Evolutionary conservation across 2,329 filamentous ascomycete species (phyloP).

Genomic region (Nannizziopsis barbatae): DNA sequence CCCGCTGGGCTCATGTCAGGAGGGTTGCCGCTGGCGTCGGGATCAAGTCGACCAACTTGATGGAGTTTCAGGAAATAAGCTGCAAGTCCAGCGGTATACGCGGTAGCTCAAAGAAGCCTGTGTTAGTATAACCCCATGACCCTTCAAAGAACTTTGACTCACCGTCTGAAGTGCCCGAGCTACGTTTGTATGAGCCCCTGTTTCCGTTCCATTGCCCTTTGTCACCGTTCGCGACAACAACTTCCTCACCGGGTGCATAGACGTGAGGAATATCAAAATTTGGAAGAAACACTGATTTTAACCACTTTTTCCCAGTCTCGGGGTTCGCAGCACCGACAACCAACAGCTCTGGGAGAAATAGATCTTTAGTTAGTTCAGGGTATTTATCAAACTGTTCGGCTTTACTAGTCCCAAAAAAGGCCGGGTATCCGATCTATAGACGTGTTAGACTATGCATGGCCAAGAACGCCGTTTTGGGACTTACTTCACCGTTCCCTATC

Average conservation of each 20-base stretch:
- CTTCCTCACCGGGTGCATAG: neutral
- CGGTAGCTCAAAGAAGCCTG: conserved; percentile 5
- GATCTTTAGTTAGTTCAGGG: neutral
- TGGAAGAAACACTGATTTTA: neutral
- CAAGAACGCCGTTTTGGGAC: neutral
- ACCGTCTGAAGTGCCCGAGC: conserved; percentile 8
- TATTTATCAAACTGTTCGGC: neutral
- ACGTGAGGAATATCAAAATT: conserved; percentile 7
- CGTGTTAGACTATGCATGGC: neutral
- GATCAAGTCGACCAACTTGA: conserved; percentile 8
- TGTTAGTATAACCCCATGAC: conserved; percentile 1
- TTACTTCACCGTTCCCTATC: conserved; percentile 6
- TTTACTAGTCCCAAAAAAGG: conserved; percentile 1
- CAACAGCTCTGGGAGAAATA: conserved; percentile 9
- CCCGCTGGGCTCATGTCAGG: conserved; percentile 13
- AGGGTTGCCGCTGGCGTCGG: conserved; percentile 5
- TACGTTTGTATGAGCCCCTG: neutral
- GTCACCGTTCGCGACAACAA: conserved; percentile 1
- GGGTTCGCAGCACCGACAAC: conserved; percentile 10
- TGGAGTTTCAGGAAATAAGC: conserved; percentile 13
- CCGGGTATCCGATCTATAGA: conserved; percentile 8
- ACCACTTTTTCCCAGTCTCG: neutral
- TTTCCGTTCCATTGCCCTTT: conserved; percentile 6
- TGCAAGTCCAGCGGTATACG: conserved; percentile 10
- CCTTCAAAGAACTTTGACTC: neutral